A percentile compares a stretch with the other conserved stretches of the same genome.
Evolutionary conservation across 306 rosid species (phyloP).

Genomic region (Ormosia emarginata): DNA sequence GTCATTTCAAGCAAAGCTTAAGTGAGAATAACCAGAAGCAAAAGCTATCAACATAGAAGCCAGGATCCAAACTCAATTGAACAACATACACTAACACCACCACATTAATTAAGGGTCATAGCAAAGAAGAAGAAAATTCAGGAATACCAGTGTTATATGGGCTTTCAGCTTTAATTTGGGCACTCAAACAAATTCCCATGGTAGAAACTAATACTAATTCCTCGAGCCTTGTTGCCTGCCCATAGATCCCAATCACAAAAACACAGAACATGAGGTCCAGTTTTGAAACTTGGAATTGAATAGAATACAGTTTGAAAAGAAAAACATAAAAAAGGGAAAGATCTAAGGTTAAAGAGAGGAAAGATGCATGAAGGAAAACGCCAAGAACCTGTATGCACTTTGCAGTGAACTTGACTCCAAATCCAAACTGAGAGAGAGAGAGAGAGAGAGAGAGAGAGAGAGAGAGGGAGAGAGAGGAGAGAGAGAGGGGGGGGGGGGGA

Average conservation of each 20-base stretch:
- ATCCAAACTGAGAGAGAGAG: slow-evolving; percentile 15
- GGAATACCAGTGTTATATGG: slow-evolving; percentile 45
- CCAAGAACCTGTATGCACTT: background rate
- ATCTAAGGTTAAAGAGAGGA: background rate
- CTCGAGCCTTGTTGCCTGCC: slow-evolving; percentile 14
- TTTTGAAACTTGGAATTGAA: background rate
- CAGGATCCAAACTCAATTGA: slow-evolving; percentile 4
- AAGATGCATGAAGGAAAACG: background rate
- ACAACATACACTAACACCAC: background rate
- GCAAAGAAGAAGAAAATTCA: background rate
- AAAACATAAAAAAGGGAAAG: background rate
- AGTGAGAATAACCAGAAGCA: background rate
- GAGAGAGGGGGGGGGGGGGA: slow-evolving; percentile 22
- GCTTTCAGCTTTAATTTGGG: slow-evolving; percentile 51
- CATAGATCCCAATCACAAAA: slow-evolving; percentile 15
- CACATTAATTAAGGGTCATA: background rate
- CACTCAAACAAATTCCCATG: slow-evolving; percentile 66
- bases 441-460: slow-evolving; percentile 22
- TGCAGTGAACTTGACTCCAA: background rate
- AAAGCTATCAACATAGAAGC: background rate
- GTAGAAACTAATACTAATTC: background rate
- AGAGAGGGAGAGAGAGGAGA: slow-evolving; percentile 26
- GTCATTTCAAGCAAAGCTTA: background rate
- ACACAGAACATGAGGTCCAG: background rate
- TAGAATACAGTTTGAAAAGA: background rate